Conservation (phyloP, 495 filamentous ascomycete species). For the Daldinia bambusicola region DNA sequence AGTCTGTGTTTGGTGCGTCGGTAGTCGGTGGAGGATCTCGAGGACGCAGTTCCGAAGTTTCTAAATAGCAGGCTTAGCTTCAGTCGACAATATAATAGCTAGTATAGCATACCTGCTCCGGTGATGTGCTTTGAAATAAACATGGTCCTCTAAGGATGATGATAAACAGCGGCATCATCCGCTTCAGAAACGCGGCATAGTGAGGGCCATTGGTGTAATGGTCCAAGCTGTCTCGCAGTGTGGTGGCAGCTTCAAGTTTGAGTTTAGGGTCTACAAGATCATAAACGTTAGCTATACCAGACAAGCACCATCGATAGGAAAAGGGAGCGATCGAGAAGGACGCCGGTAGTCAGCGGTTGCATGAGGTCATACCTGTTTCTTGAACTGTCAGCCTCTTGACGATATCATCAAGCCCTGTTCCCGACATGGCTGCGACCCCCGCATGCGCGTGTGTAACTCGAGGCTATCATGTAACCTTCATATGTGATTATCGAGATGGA, state of each 20-base stretch:
- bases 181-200: slow-evolving; percentile 82
- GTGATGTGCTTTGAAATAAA: slow-evolving; percentile 87
- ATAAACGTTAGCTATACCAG: slow-evolving; percentile 25
- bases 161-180: slow-evolving; percentile 90
- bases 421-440: slow-evolving; percentile 60
- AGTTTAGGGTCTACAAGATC: slow-evolving; percentile 71
- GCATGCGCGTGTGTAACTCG: slow-evolving; percentile 33
- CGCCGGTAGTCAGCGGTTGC: not conserved
- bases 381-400: slow-evolving; percentile 62
- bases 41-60: slow-evolving; percentile 90
- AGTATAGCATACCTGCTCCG: slow-evolving; percentile 72
- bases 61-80: slow-evolving; percentile 56
- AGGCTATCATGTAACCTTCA: slow-evolving; percentile 10
- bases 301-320: not conserved
- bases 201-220: slow-evolving; percentile 63
- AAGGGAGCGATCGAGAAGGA: slow-evolving; percentile 1
- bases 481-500: not conserved
- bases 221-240: slow-evolving; percentile 87
- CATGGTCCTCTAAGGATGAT: slow-evolving; percentile 84
- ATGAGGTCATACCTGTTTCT: slow-evolving; percentile 59
- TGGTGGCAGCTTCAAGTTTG: slow-evolving; percentile 78
- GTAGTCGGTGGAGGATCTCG: slow-evolving; percentile 92
- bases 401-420: slow-evolving; percentile 62
- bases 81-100: slow-evolving; percentile 18
- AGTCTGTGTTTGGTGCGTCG: slow-evolving; percentile 66